Conservation (phyloP, 1,284 basidiomycete genomes). For the Salmacisia buchloeana region DNA sequence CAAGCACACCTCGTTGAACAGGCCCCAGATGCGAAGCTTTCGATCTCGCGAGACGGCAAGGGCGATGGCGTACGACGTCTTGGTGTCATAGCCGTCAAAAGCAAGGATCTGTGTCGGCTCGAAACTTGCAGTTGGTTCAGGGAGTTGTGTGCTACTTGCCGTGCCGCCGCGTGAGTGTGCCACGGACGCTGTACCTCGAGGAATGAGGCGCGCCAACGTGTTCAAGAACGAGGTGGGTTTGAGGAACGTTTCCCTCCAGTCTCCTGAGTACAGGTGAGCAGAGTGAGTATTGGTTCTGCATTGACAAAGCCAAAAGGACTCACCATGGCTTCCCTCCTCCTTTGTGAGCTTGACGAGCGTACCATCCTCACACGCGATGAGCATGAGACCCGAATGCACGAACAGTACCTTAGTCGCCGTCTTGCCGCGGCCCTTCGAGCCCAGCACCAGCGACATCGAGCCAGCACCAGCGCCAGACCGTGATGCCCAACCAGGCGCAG, state of each 20-base stretch:
- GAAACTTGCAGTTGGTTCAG: not conserved
- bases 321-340: constrained; percentile 10
- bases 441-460: constrained; percentile 31
- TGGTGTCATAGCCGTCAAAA: constrained; percentile 18
- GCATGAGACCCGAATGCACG: constrained; percentile 16
- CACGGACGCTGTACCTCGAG: constrained; percentile 22
- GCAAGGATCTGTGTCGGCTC: constrained; percentile 4
- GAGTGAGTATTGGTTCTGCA: no score
- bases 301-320: not conserved
- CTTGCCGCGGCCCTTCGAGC: not conserved
- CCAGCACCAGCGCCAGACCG: not conserved
- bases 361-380: constrained; percentile 41
- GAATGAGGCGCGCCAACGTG: constrained; percentile 38
- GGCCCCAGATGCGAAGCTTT: constrained; percentile 44
- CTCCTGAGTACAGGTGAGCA: not conserved
- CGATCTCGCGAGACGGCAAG: constrained; percentile 41
- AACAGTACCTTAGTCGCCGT: not conserved
- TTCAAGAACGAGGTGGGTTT: constrained; percentile 39
- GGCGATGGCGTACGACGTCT: constrained; percentile 32
- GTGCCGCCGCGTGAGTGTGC: not conserved
- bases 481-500: not conserved
- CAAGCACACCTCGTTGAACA: constrained; percentile 39
- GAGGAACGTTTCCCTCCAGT: constrained; percentile 33
- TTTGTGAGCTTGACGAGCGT: constrained; percentile 36
- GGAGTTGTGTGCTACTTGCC: not conserved